Base-by-base conservation (phyloP, 2,329 filamentous ascomycete genomes). In the Pyrenochaeta sp. region DNA sequence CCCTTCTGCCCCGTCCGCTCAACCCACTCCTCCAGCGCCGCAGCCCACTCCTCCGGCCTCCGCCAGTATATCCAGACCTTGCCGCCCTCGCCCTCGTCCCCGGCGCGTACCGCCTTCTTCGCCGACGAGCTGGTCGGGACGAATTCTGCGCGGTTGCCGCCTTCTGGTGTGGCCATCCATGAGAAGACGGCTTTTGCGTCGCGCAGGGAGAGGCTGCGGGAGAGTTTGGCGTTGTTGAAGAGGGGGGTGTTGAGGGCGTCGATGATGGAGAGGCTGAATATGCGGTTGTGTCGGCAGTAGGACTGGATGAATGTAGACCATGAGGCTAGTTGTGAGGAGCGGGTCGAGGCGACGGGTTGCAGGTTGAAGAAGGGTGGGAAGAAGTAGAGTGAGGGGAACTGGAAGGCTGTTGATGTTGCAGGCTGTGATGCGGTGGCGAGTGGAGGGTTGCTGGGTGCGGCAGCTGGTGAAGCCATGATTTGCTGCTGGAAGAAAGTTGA, bases 1-100 rank as follows among this genome's bases (percentile, higher is more conserved):
- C 90, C 90, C 77, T 88, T 93, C 78, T 96, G 92, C 3, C 85
- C 94, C 48, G 91, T 96, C 50, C 85, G 84, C 20, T 97, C 92
- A 9, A 83, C 87, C 85, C 90, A 97, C 29, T 77, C 81, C 69
- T 88, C 87, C 28, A 97, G 75, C 47, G 86, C 67, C 22, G 80
- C 82, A 2, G 91, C 94, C 93, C 94, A 99, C 75, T 97, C 93
- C 66, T 95, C 90, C 0, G 88, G 87, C 61, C 84, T 88, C 51
- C 83, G 82, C 93, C 93, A 97, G 75, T 86, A 96, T 3, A 96
- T 75, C 80, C 86, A 93, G 13, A 84, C 61, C 52, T 51, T 54
- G 7, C 41, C 73, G 69, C 30, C 63, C 50, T 57, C 66, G 54
- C 56, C 56, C 20, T 61, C 63, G 2, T 53, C 69, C 44, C 29